Evolutionary conservation across 495 filamentous ascomycete genomes (phyloP).

Genomic region (Haplographium delicatum): DNA sequence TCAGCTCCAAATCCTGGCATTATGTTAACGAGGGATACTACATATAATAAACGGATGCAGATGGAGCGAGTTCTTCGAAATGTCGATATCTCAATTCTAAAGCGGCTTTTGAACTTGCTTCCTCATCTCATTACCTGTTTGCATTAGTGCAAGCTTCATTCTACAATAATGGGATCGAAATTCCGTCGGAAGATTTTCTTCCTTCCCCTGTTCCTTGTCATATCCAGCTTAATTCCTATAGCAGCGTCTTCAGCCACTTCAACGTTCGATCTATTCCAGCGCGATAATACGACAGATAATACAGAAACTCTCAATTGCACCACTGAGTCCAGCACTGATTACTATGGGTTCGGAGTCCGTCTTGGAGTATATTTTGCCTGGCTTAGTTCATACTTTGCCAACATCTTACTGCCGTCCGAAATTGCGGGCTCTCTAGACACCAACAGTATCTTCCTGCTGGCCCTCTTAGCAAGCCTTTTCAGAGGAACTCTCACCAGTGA

Average conservation of each 20-base stretch:
- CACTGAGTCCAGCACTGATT: conserved; percentile 20
- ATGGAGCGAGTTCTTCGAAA: no score
- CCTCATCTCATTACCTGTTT: no score
- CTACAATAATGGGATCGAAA: no score
- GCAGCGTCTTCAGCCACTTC: background rate
- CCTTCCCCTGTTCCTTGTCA: conserved; percentile 28
- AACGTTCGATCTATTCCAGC: background rate
- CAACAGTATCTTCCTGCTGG: conserved; percentile 26
- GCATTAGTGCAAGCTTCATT: no score
- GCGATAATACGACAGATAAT: conserved; percentile 19
- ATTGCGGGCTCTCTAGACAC: conserved; percentile 23
- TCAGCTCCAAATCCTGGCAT: no score
- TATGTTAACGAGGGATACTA: no score
- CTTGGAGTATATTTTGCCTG: conserved; percentile 30
- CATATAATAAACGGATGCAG: no score
- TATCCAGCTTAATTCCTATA: background rate
- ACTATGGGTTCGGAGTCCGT: conserved; percentile 28
- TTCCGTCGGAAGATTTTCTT: background rate
- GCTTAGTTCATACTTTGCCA: conserved; percentile 24
- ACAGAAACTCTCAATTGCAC: conserved; percentile 25
- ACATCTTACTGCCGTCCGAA: conserved; percentile 24
- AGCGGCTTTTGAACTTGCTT: no score
- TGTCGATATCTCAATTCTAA: no score
- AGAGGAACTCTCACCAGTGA: conserved; percentile 12
- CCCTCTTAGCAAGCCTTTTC: conserved; percentile 24